phyloP scores from a whole-genome alignment of 805 yeast genomes.

The Lipomyces yamadae region DNA sequence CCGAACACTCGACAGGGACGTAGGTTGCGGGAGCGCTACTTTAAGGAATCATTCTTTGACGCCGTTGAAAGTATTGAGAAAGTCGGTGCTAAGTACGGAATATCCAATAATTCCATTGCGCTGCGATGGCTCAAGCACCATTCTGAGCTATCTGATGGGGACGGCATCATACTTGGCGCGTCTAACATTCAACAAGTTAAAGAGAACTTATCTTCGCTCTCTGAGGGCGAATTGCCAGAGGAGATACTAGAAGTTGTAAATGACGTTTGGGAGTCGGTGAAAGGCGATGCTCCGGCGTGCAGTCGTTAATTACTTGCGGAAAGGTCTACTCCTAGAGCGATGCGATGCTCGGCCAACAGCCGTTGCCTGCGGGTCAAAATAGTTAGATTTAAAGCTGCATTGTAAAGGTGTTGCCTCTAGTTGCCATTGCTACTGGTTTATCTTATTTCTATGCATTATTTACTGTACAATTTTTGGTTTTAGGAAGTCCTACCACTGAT shows the following conservation, averaged over 20 bases:
- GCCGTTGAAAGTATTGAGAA: constrained; percentile 19
- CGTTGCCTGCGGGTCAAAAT: neutral
- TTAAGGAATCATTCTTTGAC: constrained; percentile 32
- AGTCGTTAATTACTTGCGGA: constrained; percentile 5
- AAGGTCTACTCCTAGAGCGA: constrained; percentile 27
- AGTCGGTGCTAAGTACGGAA: constrained; percentile 20
- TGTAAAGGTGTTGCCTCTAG: neutral
- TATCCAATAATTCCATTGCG: constrained; percentile 20
- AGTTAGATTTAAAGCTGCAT: neutral
- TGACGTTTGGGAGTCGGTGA: constrained; percentile 39
- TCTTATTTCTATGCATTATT: neutral
- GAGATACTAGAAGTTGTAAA: constrained; percentile 39
- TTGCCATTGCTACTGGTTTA: neutral
- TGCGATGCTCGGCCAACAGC: constrained; percentile 31
- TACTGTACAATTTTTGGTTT: neutral
- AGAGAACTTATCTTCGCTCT: constrained; percentile 32
- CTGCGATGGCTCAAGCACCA: constrained; percentile 18
- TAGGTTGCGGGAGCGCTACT: constrained; percentile 27
- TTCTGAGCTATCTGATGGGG: constrained; percentile 22
- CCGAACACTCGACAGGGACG: constrained; percentile 24
- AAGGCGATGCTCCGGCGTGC: constrained; percentile 39
- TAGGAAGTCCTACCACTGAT: neutral
- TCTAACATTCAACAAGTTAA: constrained; percentile 26
- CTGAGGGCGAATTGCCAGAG: constrained; percentile 40
- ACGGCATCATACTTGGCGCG: constrained; percentile 36